Base-by-base conservation (phyloP, 768 basidiomycete species). In the Suillus cothurnatus region DNA sequence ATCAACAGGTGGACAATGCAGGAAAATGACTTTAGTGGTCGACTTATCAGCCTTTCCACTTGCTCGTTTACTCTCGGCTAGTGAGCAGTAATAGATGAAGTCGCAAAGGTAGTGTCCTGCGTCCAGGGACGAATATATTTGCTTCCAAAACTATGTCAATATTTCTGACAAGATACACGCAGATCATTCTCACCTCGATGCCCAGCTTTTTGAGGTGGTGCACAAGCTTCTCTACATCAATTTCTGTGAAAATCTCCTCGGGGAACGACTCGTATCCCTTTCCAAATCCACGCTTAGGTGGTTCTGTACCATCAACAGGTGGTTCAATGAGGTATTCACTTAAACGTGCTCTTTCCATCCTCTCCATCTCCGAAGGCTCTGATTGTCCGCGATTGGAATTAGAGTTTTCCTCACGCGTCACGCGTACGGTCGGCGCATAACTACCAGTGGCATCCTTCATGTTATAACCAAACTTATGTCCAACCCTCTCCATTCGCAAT, bases 81-180 rank as follows among this genome's bases (percentile, higher is more conserved):
- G 81, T 12, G 89, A 91, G 71, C 89, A 88, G 70, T 90, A 93
- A 73, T 89, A 91, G 65, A 88, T 84, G 74, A 89, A 92, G 77
- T 92, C 91, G 72, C 88, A 90, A 14, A 92, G 76, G 73, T 87
- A 93, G 72, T 90, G 88, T 0, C 90, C 91, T 19, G 90, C 88
- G 71, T 92, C 91, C 82, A 88, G 84, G 3, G 90, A 91, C 23
- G 88, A 83, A 72, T 88, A 87, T 26, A 91, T 86, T 77, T 88
- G 82, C 88, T 91, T 70, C 58, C 58, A 3, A 26, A 31, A 7
- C 47, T 43, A 64, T 23, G 41, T 34, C 61, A 66, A 53, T 67
- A 64, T 57, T 49, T 41, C 66, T 62, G 28, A 68, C 58, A 60
- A 55, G 21, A 23, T 17, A 31, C n/a, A 41, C 6, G 55, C 52